phyloP scores from a whole-genome alignment of 768 basidiomycete species.

The Gyrodon lividus region DNA sequence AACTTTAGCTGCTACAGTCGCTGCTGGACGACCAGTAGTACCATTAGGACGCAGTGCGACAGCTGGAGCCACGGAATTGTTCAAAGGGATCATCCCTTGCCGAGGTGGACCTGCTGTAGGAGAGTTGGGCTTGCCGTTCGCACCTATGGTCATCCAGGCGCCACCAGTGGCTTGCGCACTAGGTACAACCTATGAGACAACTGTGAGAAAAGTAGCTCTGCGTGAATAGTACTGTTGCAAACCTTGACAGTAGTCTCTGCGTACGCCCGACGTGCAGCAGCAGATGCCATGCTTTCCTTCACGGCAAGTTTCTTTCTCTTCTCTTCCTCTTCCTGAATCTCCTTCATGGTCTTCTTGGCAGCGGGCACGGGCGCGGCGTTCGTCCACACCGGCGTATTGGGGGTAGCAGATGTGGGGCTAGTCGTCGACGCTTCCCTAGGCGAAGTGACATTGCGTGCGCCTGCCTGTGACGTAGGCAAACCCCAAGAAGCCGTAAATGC shows the following conservation, averaged over 20 bases:
- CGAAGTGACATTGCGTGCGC: slow-evolving; percentile 41
- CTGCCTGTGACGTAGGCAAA: slow-evolving; percentile 79
- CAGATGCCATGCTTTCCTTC: slow-evolving; percentile 58
- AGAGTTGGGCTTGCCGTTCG: slow-evolving; percentile 58
- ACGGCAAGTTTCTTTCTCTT: slow-evolving; percentile 65
- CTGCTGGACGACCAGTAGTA: slow-evolving; percentile 36
- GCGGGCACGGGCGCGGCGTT: slow-evolving; percentile 51
- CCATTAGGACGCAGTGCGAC: slow-evolving; percentile 40
- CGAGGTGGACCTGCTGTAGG: slow-evolving; percentile 33
- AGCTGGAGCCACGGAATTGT: slow-evolving; percentile 26
- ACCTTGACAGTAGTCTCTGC: slow-evolving; percentile 81
- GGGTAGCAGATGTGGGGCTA: slow-evolving; percentile 28
- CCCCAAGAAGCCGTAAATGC: slow-evolving; percentile 80
- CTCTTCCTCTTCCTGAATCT: slow-evolving; percentile 98
- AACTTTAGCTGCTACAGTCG: slow-evolving; percentile 33
- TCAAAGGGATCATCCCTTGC: slow-evolving; percentile 31
- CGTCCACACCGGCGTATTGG: slow-evolving; percentile 67
- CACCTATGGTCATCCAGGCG: slow-evolving; percentile 87
- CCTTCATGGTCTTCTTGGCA: slow-evolving; percentile 92
- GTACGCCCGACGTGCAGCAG: slow-evolving; percentile 66
- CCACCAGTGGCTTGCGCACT: slow-evolving; percentile 40
- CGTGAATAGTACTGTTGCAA: slow-evolving; percentile 12
- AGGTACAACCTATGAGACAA: slow-evolving; percentile 32
- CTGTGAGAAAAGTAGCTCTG: slow-evolving; percentile 6
- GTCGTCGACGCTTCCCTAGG: slow-evolving; percentile 42